Evolutionary conservation across 2,329 filamentous ascomycete genomes (phyloP).

Genomic region (Cyanodermella asteris): DNA sequence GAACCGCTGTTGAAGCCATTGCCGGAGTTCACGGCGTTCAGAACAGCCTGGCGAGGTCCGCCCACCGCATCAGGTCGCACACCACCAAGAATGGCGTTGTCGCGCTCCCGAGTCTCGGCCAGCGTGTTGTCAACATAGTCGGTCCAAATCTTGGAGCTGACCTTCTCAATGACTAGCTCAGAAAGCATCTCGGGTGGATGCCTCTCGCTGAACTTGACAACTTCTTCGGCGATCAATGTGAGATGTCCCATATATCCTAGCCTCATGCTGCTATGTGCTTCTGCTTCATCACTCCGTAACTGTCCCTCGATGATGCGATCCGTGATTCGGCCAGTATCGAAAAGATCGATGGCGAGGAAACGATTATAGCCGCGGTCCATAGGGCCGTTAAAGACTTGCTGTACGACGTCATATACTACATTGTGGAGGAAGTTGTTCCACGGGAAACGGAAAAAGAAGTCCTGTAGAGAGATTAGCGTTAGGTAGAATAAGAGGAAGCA

Average conservation of each 20-base stretch:
- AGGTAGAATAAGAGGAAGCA: slow-evolving; percentile 2
- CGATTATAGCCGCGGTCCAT: slow-evolving; percentile 94
- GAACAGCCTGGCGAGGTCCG: slow-evolving; percentile 49
- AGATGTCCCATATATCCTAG: slow-evolving; percentile 97
- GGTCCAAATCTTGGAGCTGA: slow-evolving; percentile 79
- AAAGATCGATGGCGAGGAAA: slow-evolving; percentile 72
- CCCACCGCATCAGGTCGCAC: slow-evolving; percentile 80
- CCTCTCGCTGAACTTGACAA: slow-evolving; percentile 92
- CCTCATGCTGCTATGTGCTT: slow-evolving; percentile 64
- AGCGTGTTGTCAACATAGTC: slow-evolving; percentile 85
- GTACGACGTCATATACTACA: slow-evolving; percentile 95
- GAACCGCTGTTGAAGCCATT: slow-evolving; percentile 38
- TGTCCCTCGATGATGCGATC: slow-evolving; percentile 85
- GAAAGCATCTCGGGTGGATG: slow-evolving; percentile 77
- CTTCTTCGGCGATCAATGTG: slow-evolving; percentile 90
- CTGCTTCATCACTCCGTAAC: slow-evolving; percentile 63
- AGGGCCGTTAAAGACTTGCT: slow-evolving; percentile 95
- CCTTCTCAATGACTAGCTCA: slow-evolving; percentile 62
- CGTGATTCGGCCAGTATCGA: slow-evolving; percentile 75
- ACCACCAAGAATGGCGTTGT: slow-evolving; percentile 94
- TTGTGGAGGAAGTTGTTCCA: slow-evolving; percentile 99
- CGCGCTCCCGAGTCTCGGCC: slow-evolving; percentile 79
- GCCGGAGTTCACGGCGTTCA: slow-evolving; percentile 34
- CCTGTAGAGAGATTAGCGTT: slow-evolving; percentile 26
- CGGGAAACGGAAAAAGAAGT: slow-evolving; percentile 94